These are phyloP conservation scores for Desmodesmus armatus DNA, from an alignment of 139 green algal species.

Conservation along the genomic window DNA sequence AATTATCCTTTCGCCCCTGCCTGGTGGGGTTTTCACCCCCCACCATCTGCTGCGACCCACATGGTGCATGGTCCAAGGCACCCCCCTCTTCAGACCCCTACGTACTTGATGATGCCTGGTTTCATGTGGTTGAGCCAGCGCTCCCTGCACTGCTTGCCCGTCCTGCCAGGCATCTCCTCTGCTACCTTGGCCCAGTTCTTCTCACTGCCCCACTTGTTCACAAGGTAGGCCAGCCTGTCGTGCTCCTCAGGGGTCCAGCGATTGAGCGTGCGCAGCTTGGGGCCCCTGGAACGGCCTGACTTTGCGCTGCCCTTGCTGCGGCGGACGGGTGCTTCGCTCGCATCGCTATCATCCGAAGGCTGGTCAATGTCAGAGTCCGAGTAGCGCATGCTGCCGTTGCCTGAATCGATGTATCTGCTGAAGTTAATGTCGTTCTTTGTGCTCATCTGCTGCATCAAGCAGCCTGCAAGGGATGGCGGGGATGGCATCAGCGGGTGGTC, in stretches of 20 bases:
- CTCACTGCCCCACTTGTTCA: conserved; percentile 45
- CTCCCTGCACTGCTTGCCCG: conserved; percentile 58
- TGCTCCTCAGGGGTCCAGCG: conserved; percentile 52
- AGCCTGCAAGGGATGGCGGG: too few species aligned
- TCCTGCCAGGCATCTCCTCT: conserved; percentile 45
- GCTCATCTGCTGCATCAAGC: too few species aligned
- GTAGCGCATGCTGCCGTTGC: too few species aligned
- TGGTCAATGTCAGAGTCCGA: conserved; percentile 16
- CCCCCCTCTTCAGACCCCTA: too few species aligned
- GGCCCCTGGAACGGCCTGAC: background rate
- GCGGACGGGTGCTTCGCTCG: conserved; percentile 8
- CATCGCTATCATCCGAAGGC: conserved; percentile 32
- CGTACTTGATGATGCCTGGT: conserved; percentile 48
- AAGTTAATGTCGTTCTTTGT: too few species aligned
- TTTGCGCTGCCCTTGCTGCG: conserved; percentile 18
- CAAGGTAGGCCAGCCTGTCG: conserved; percentile 35
- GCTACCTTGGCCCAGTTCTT: conserved; percentile 51
- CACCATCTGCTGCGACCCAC: too few species aligned
- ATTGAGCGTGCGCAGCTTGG: conserved; percentile 40
- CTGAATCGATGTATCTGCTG: too few species aligned
- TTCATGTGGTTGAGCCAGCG: conserved; percentile 57
- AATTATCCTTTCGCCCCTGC: too few species aligned
- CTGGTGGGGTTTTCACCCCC: too few species aligned
- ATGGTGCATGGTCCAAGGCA: too few species aligned
- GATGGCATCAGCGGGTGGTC: too few species aligned